These are phyloP conservation scores for Salix purpurea DNA, from an alignment of 345 rosid species.

Conservation along the genomic window DNA sequence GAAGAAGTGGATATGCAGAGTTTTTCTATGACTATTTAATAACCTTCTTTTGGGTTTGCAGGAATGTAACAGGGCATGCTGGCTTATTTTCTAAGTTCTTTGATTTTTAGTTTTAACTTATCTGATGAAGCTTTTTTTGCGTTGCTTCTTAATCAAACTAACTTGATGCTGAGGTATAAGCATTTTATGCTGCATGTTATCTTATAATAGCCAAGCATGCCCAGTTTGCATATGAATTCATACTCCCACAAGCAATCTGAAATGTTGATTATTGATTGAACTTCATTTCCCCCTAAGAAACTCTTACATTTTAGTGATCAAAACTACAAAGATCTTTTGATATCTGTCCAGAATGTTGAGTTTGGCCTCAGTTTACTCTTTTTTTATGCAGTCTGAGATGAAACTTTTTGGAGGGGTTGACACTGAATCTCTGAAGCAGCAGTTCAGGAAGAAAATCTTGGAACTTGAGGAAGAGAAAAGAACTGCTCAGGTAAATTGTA, in stretches of 20 bases:
- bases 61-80: background rate
- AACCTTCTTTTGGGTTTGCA: background rate
- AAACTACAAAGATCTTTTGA: background rate
- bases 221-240: background rate
- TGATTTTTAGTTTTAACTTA: background rate
- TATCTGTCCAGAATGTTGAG: conserved; percentile 27
- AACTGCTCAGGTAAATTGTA: conserved; percentile 58
- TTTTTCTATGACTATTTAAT: background rate
- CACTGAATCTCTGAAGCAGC: conserved; percentile 72
- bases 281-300: background rate
- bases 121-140: background rate
- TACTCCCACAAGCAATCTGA: background rate
- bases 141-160: background rate
- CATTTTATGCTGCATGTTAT: background rate
- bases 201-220: background rate
- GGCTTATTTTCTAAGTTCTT: background rate
- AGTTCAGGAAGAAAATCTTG: conserved; percentile 81
- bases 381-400: conserved; percentile 44
- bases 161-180: background rate
- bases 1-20: background rate
- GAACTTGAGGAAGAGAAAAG: conserved; percentile 88
- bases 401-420: conserved; percentile 76
- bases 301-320: background rate
- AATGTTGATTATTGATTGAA: background rate
- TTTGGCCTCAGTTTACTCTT: background rate